phyloP scores from a whole-genome alignment of 2,329 filamentous ascomycete species.

The Penicillium sp. region DNA sequence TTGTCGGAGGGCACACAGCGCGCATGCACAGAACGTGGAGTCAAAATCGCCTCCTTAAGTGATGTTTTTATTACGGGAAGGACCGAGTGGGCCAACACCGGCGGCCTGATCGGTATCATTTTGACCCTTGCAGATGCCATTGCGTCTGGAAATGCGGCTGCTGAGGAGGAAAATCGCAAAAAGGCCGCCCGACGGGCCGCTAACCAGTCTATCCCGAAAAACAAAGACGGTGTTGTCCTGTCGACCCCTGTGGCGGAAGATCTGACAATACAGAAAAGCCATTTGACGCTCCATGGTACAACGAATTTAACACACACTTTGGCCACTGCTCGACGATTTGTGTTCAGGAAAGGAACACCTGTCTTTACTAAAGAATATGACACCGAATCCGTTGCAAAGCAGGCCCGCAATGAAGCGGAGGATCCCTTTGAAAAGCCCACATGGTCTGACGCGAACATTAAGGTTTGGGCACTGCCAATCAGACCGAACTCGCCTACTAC shows the following conservation, averaged over 20 bases:
- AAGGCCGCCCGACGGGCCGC: conserved; percentile 17
- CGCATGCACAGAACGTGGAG: conserved; percentile 67
- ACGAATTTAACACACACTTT: conserved; percentile 78
- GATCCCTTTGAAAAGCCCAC: conserved; percentile 56
- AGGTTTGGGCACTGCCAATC: conserved; percentile 80
- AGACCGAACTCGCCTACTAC: conserved; percentile 15
- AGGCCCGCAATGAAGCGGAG: conserved; percentile 16
- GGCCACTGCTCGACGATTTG: conserved; percentile 79
- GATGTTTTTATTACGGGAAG: conserved; percentile 82
- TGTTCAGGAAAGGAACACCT: conserved; percentile 81
- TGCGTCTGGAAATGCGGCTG: conserved; percentile 43
- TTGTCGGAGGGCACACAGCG: conserved; percentile 83
- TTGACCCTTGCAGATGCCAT: conserved; percentile 76
- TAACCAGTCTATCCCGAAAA: neutral
- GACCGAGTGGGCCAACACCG: conserved; percentile 72
- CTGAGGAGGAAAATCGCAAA: conserved; percentile 49
- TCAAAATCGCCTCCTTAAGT: conserved; percentile 64
- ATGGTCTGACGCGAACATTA: conserved; percentile 74
- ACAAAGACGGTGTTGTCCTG: conserved; percentile 2
- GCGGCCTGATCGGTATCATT: conserved; percentile 82
- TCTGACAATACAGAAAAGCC: conserved; percentile 28
- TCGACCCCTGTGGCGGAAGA: conserved; percentile 14
- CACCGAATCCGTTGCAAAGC: conserved; percentile 27
- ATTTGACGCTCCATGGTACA: conserved; percentile 72
- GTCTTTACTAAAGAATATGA: conserved; percentile 70